Evolutionary conservation across 164 flowering plant species (phyloP).

Genomic region (Tinospora cordifolia): DNA sequence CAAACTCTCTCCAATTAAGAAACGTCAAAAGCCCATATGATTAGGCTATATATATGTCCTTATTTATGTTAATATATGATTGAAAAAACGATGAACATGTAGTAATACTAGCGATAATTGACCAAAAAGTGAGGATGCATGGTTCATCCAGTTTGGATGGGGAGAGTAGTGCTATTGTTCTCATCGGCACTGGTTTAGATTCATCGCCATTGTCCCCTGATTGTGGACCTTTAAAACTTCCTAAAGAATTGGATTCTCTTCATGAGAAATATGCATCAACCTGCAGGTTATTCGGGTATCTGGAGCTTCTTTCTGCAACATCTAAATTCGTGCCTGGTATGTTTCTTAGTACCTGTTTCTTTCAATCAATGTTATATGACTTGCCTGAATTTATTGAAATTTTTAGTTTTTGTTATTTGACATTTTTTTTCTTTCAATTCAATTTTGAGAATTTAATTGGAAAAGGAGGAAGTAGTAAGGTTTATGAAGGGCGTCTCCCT

Average conservation of each 20-base stretch:
- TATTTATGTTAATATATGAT: too few species aligned
- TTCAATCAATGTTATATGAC: not conserved
- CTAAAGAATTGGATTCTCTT: constrained; percentile 59
- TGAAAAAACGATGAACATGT: too few species aligned
- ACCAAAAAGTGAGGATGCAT: constrained; percentile 9
- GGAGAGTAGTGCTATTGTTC: constrained; percentile 57
- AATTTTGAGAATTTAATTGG: constrained; percentile 77
- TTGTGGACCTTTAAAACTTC: constrained; percentile 17
- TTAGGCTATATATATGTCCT: too few species aligned
- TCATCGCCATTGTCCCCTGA: constrained; percentile 26
- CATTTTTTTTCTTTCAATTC: constrained; percentile 4
- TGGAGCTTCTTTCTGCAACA: constrained; percentile 65
- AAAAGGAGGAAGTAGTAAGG: constrained; percentile 83
- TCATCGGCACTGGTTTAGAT: constrained; percentile 24
- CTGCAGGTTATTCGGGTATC: constrained; percentile 60
- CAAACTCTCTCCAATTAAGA: too few species aligned
- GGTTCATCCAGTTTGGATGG: constrained; percentile 25
- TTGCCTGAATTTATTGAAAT: too few species aligned
- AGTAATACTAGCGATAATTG: not conserved
- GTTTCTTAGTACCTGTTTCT: constrained; percentile 13
- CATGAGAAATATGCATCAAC: constrained; percentile 65
- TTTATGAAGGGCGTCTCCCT: constrained; percentile 72
- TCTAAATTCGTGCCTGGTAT: constrained; percentile 63
- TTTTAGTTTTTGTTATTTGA: not conserved
- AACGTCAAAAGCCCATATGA: too few species aligned